phyloP scores from a whole-genome alignment of 352 stramenopile species.

The Globisporangium takayamanum region DNA sequence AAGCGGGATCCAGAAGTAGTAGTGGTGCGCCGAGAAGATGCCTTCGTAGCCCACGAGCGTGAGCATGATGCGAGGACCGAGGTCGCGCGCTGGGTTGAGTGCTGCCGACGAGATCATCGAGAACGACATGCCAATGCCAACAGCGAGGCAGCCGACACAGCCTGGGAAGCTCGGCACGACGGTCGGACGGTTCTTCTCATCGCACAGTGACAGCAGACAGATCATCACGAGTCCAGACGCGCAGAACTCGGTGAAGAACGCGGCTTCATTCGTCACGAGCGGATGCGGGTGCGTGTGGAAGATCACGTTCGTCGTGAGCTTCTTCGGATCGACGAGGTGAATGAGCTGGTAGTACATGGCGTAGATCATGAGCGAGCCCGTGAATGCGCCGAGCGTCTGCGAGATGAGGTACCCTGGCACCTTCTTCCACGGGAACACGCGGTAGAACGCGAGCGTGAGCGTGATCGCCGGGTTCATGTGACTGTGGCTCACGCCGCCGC shows the following conservation, averaged over 20 bases:
- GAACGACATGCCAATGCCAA: slow-evolving; percentile 29
- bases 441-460: slow-evolving; percentile 19
- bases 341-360: slow-evolving; percentile 26
- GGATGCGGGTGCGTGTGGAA: slow-evolving; percentile 29
- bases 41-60: slow-evolving; percentile 19
- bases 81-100: slow-evolving; percentile 34
- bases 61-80: slow-evolving; percentile 29
- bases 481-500: slow-evolving; percentile 29
- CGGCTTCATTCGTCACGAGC: slow-evolving; percentile 16
- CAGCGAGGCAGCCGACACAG: slow-evolving; percentile 17
- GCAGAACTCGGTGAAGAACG: slow-evolving; percentile 26
- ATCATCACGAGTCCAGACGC: slow-evolving; percentile 20
- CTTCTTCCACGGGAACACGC: slow-evolving; percentile 19
- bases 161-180: slow-evolving; percentile 18
- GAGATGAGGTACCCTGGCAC: slow-evolving; percentile 21
- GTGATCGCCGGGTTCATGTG: slow-evolving; percentile 37
- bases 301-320: slow-evolving; percentile 14
- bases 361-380: slow-evolving; percentile 24
- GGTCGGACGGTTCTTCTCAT: slow-evolving; percentile 28
- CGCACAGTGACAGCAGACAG: slow-evolving; percentile 19
- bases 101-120: slow-evolving; percentile 21
- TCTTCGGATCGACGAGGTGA: slow-evolving; percentile 15
- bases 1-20: slow-evolving; percentile 42
- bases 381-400: slow-evolving; percentile 22
- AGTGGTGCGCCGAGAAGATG: slow-evolving; percentile 20